Base-by-base conservation (phyloP, 169 alveolate genomes). In the Eimeria zaria region DNA sequence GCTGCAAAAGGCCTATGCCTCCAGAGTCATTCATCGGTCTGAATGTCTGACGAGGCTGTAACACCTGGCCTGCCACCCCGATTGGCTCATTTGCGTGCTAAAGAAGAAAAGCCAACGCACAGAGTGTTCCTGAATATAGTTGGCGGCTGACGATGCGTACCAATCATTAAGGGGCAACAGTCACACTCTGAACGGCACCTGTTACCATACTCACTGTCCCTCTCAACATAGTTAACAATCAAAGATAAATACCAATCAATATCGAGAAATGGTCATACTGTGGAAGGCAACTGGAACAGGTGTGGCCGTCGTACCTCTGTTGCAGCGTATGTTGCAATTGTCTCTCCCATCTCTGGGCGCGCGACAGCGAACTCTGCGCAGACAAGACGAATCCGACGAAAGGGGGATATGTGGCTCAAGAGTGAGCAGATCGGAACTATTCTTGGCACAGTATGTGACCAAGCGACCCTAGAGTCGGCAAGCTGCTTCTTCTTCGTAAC, bases 21-120 rank as follows among this genome's bases (percentile, higher is more conserved):
- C 91, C 76, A 22, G 91, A 16, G 74, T 18, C 51, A 20, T 58
- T 58, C n/a, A 55, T 18, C 51, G 55, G 18, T 16, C 30, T 33
- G 55, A 83, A 83, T 46, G 91, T 83, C 67, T 83, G 91, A 24
- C 76, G 76, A 55, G 91, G 91, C 91, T 83, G 91, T 39, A 83
- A 27, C 91, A 83, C 74, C 73, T 60, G 91, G 91, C 91, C 91
- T 55, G 91, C 53, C 30, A 55, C 91, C 74, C 91, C 91, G n/a
- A 83, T 55, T 58, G 91, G 73, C 67, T 83, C 91, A 12, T 83
- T 39, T 83, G 91, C 91, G 62, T 83, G 91, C 91, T 83, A 36
- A 53, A 83, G 30, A 33, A 24, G 36, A 83, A 30, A 18, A 74
- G 30, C 22, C 3, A 36, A 33, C 9, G 36, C 27, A 20, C 76